Evolutionary conservation across 2,329 filamentous ascomycete species (phyloP).

Genomic region (Neofusicoccum umdonicola): DNA sequence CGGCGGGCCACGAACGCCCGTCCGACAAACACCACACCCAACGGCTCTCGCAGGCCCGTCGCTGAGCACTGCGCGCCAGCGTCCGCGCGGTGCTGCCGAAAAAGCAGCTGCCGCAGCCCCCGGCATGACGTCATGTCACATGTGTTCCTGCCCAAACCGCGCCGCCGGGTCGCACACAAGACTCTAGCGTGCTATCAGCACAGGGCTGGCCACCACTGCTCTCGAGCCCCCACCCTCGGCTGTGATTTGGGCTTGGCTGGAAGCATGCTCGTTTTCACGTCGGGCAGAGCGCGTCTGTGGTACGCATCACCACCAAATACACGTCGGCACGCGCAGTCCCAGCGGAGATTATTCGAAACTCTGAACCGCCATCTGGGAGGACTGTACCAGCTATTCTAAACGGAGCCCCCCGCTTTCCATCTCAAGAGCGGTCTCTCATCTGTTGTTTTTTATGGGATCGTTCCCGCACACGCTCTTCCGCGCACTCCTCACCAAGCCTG

Average conservation of each 20-base stretch:
- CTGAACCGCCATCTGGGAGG: background rate
- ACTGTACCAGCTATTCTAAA: conserved; percentile 10
- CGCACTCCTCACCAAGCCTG: background rate
- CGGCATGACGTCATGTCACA: conserved; percentile 5
- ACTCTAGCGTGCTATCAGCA: no score
- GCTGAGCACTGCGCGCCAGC: background rate
- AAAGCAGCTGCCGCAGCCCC: background rate
- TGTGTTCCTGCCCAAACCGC: background rate
- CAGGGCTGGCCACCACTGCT: no score
- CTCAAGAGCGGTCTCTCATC: background rate
- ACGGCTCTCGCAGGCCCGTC: background rate
- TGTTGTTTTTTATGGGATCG: conserved; percentile 1
- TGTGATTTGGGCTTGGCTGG: no score
- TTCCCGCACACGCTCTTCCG: conserved; percentile 5
- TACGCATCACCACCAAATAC: no score
- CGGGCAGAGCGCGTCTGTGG: background rate
- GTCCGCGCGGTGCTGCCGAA: background rate
- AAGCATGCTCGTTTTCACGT: background rate
- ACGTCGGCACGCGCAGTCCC: background rate
- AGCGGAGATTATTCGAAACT: background rate
- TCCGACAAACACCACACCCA: conserved; percentile 3
- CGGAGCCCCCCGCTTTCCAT: background rate
- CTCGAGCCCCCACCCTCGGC: no score
- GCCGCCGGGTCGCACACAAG: background rate
- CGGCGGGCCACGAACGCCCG: background rate